Percentiles rank a stretch among this genome's conserved stretches.
phyloP scores from a whole-genome alignment of 768 basidiomycete genomes.

The Clavaria fumosa region DNA sequence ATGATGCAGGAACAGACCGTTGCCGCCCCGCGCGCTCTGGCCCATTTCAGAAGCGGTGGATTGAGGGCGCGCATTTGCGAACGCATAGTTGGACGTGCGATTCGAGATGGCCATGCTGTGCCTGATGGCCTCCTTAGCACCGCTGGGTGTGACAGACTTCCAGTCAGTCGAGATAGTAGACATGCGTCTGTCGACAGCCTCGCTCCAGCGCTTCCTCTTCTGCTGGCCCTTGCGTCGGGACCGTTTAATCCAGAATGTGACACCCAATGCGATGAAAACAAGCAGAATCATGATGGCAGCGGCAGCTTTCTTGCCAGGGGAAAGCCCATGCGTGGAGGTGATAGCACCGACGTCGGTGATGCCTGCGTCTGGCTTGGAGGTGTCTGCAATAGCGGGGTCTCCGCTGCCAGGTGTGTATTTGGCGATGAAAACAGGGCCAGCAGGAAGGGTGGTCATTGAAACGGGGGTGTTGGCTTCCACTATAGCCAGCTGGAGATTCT shows the following conservation, averaged over 20 bases:
- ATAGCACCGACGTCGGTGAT: slow-evolving; percentile 28
- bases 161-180: slow-evolving; percentile 66
- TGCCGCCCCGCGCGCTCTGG: too few relatives aligned
- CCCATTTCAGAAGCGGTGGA: slow-evolving; percentile 28
- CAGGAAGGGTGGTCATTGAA: slow-evolving; percentile 38
- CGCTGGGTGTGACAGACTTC: slow-evolving; percentile 55
- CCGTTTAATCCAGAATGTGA: slow-evolving; percentile 35
- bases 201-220: slow-evolving; percentile 44
- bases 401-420: slow-evolving; percentile 36
- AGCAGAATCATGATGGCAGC: slow-evolving; percentile 57
- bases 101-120: slow-evolving; percentile 36
- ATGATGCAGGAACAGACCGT: slow-evolving; percentile 14
- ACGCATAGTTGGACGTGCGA: slow-evolving; percentile 36
- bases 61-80: slow-evolving; percentile 37
- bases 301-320: slow-evolving; percentile 42
- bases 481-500: slow-evolving; percentile 44
- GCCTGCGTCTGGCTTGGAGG: slow-evolving; percentile 17
- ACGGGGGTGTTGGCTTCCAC: slow-evolving; percentile 32
- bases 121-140: slow-evolving; percentile 61
- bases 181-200: slow-evolving; percentile 70
- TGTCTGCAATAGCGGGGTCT: slow-evolving; percentile 26
- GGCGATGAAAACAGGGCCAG: slow-evolving; percentile 56
- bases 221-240: slow-evolving; percentile 33
- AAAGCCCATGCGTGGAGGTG: slow-evolving; percentile 20
- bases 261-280: slow-evolving; percentile 33